Base-by-base conservation (phyloP, 1,139 yeast species). In the Blastobotrys petasosporus region DNA sequence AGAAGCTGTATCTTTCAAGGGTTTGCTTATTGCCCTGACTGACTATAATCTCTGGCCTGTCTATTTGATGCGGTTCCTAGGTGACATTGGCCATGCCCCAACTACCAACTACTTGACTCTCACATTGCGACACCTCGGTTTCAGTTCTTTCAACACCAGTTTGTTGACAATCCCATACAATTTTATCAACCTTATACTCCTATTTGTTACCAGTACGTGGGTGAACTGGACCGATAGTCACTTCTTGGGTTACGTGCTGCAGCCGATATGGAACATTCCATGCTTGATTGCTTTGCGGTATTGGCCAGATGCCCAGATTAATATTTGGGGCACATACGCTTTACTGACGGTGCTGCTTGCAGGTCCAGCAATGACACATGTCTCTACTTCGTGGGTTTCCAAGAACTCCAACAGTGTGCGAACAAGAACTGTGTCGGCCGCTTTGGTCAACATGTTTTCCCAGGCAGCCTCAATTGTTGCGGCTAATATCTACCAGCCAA, bases 21-120 rank as follows among this genome's bases (percentile, higher is more conserved):
- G 69, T 43, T 59, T 79, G 32, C 56, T 66, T 56, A 60, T 61
- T 37, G 65, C 80, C 4, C 49, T 79, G 9, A 43, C 56, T 8
- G 85, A 80, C 57, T 76, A 69, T 53, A 80, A 79, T 58, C 58
- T 79, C 48, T 74, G 79, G 77, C 85, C 85, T 2, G 57, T 80
- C n/a, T 77, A 76, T 53, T 48, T 70, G 8, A 63, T 77, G 41
- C 76, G 84, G 1, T 49, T 79, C 12, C 52, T 77, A 39, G 70
- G 68, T 7, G 73, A 69, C 51, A 66, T 76, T 42, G 65, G 67
- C 4, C 49, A 54, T 17, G 57, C 65, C 1, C 75, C 84, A 0
- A 64, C 74, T 6, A 50, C 62, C 10, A 57, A 66, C n/a, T 81
- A 80, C 59, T 60, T 79, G 54, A 76, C 82, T 0, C 58, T 81